Percentiles rank a stretch among this genome's conserved stretches.
Evolutionary conservation across 345 rosid species (phyloP).

Genomic region (Bruguiera gymnorhiza): DNA sequence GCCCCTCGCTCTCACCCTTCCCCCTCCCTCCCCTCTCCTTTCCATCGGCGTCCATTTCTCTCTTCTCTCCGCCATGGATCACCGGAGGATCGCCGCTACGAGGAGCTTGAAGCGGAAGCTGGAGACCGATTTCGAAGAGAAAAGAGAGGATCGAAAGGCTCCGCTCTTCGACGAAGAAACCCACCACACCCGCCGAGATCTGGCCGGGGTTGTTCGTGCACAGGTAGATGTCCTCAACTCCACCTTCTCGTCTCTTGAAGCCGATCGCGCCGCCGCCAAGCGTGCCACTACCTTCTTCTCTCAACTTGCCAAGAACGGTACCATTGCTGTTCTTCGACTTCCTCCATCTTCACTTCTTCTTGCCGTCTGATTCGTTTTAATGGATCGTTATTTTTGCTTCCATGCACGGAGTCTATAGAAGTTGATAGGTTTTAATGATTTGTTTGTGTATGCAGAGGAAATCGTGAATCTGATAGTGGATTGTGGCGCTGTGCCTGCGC

Average conservation of each 20-base stretch:
- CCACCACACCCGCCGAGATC: constrained; percentile 21
- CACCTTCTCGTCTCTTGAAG: constrained; percentile 34
- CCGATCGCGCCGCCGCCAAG: constrained; percentile 46
- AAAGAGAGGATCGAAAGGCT: constrained; percentile 25
- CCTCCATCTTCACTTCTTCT: neutral
- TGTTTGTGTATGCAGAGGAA: constrained; percentile 38
- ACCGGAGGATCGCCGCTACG: constrained; percentile 29
- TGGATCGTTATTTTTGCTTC: no score
- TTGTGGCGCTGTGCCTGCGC: constrained; percentile 57
- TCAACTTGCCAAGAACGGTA: constrained; percentile 57
- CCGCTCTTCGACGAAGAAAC: constrained; percentile 9
- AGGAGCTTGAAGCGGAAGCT: constrained; percentile 58
- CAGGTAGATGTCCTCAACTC: constrained; percentile 49
- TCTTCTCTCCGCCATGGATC: constrained; percentile 37
- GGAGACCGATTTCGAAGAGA: constrained; percentile 30
- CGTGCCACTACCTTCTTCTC: constrained; percentile 41
- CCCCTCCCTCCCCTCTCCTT: neutral
- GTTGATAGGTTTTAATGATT: no score
- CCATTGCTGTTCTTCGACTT: neutral
- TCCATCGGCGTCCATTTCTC: neutral
- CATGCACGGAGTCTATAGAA: no score
- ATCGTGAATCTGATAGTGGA: constrained; percentile 50
- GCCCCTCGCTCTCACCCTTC: neutral
- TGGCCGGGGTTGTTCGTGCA: constrained; percentile 30
- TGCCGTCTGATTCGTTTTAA: neutral